Evolutionary conservation across 768 basidiomycete species (phyloP).

Genomic region (Megacollybia marginata): DNA sequence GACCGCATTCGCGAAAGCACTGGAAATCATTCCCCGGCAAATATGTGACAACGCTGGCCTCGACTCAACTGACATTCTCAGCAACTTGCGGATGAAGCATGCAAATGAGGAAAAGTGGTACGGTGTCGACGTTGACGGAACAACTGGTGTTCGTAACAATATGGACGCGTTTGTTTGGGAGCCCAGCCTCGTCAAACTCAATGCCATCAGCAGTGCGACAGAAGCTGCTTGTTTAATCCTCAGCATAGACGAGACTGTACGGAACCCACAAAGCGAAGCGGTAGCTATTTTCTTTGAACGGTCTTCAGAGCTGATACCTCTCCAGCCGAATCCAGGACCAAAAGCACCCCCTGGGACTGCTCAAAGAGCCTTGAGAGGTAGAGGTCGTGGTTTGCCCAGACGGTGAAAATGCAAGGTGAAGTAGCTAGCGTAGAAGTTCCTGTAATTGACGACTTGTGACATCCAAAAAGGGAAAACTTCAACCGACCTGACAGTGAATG

Average conservation of each 20-base stretch:
- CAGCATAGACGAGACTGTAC: conserved; percentile 95
- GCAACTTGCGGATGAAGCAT: conserved; percentile 96
- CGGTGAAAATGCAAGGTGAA: conserved; percentile 33
- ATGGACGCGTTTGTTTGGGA: conserved; percentile 99
- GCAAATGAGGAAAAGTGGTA: conserved; percentile 84
- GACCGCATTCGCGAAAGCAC: conserved; percentile 91
- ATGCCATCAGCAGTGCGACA: conserved; percentile 90
- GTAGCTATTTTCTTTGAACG: conserved; percentile 28
- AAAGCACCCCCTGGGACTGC: conserved; percentile 89
- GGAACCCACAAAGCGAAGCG: conserved; percentile 90
- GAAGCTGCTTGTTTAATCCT: conserved; percentile 96
- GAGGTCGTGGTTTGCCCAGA: conserved; percentile 77
- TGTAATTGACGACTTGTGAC: no score
- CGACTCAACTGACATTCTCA: conserved; percentile 94
- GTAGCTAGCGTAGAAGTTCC: no score
- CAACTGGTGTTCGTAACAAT: conserved; percentile 87
- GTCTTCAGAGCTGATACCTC: conserved; percentile 11
- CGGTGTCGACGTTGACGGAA: conserved; percentile 91
- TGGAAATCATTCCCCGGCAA: conserved; percentile 96
- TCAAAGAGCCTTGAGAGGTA: conserved; percentile 75
- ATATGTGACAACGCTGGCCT: conserved; percentile 98
- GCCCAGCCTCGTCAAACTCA: conserved; percentile 89
- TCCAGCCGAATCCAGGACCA: conserved; percentile 75
- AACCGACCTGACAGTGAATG: no score
- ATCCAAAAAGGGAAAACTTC: no score